Conservation (phyloP, 108 stramenopile species). For the Chaetoceros tenuissimus region DNA sequence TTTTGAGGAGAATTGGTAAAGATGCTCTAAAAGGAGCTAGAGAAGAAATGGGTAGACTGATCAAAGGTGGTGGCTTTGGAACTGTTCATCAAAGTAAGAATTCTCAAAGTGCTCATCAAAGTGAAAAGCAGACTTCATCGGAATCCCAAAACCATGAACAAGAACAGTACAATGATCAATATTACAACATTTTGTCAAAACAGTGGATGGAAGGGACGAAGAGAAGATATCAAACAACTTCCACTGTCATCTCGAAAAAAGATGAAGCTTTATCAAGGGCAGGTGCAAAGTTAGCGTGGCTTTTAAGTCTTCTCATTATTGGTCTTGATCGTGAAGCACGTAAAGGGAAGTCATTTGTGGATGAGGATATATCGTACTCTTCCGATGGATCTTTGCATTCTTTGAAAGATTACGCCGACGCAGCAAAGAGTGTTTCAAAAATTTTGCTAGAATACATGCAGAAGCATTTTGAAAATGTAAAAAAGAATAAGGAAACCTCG, state of each 20-base stretch:
- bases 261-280: constrained; percentile 53
- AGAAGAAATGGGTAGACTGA: constrained; percentile 83
- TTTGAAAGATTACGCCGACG: constrained; percentile 55
- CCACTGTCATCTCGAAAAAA: constrained; percentile 24
- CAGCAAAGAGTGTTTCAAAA: constrained; percentile 72
- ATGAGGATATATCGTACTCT: neutral
- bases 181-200: constrained; percentile 24
- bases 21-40: constrained; percentile 58
- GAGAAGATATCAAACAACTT: constrained; percentile 8
- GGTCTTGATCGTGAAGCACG: constrained; percentile 57
- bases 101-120: neutral
- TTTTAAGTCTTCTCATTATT: constrained; percentile 59
- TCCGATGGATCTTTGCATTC: constrained; percentile 19
- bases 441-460: constrained; percentile 61
- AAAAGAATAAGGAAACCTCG: neutral
- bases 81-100: constrained; percentile 21
- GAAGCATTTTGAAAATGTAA: constrained; percentile 29
- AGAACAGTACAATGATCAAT: constrained; percentile 15
- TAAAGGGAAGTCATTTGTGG: neutral
- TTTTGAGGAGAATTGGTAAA: constrained; percentile 52
- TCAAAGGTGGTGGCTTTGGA: constrained; percentile 62
- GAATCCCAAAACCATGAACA: neutral
- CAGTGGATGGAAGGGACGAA: constrained; percentile 21
- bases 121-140: neutral
- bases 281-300: constrained; percentile 67